Base-by-base conservation (phyloP, 2,329 filamentous ascomycete species). In the Fusarium napiforme region DNA sequence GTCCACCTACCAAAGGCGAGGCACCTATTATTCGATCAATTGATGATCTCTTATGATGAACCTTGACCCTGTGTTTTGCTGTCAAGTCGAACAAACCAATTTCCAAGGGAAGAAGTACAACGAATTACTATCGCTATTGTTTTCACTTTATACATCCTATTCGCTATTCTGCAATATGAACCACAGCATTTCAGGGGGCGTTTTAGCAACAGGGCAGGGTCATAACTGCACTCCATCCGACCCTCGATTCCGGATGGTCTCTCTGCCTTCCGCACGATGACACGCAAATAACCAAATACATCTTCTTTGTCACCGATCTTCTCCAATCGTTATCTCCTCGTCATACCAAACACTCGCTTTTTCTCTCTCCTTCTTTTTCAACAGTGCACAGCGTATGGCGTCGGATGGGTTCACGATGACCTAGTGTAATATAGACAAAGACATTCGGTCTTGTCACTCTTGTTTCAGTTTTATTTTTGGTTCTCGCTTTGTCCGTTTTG, bases 11-110 rank as follows among this genome's bases (percentile, higher is more conserved):
- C 18, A 90, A 89, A 77, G 93, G 93, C 43, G 92, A 93, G 79
- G 90, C 90, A 65, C 92, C 93, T 7, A 95, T 96, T 69, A 90
- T 91, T 58, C 87, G 93, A 64, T 95, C 92, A 66, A 96, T 96
- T 77, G 92, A 93, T 79, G 93, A 95, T 78, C 85, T 94, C 58
- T 84, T 95, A 81, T 95, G 86, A 85, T 60, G 59, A 68, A 63
- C 43, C 58, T 40, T 39, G 49, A 43, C 42, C 42, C n/a, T 36
- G 39, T 32, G 52, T 60, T 50, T 49, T 21, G 30, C 40, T 55
- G 60, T 60, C 8, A 36, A 28, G 37, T 46, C 50, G 59, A 52
- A 74, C 32, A 34, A 39, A 47, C 32, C 26, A 47, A 67, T 55
- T 46, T 74, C 50, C 46, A 21, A 32, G 23, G 39, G 50, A 69